Base-by-base conservation (phyloP, 129 eudicot species). In the Flaveria linearis region DNA sequence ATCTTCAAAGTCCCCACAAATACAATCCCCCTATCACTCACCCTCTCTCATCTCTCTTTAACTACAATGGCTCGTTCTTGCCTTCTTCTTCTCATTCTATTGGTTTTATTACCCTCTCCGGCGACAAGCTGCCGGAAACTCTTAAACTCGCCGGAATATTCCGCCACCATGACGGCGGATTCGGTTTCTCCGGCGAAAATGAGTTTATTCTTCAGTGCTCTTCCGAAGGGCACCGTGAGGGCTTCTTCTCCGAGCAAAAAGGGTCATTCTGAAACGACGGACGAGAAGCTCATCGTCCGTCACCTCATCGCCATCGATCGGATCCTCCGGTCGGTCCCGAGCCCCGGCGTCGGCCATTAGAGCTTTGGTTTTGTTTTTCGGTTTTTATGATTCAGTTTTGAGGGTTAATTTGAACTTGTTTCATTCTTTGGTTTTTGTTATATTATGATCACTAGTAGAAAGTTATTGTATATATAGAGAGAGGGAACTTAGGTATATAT, bases 271-370 rank as follows among this genome's bases (percentile, higher is more conserved):
- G 10, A 13, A 20, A 76, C 67, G 69, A 71, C 76, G 39, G 79
- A 85, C 16, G 78, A 90, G 28, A 88, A 86, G 83, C 87, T 86
- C 67, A 78, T 84, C 62, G 78, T 86, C 43, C 89, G 96, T 65
- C 96, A 88, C 80, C 85, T 91, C 14, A 85, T 86, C 51, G 88
- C 87, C 62, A 16, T 84, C 20, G 91, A 89, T 62, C 84, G 96
- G 81, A 87, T 88, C 57, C 90, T 91, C 66, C 87, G 92, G 5
- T 91, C 97, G 0, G 97, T 91, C 47, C n/a, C 97, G 6, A 91
- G 97, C 84, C n/a, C 97, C 68, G 97, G 97, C 33, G 85, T 63
- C 17, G 97, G 96, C 61, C 87, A 91, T 58, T 91, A 76, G 63
- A 14, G 22, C 66, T 26, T 45, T 51, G 22, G 9, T 0, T 15